Conservation (phyloP, 2,329 filamentous ascomycete species). For the Colletotrichum spaethianum region DNA sequence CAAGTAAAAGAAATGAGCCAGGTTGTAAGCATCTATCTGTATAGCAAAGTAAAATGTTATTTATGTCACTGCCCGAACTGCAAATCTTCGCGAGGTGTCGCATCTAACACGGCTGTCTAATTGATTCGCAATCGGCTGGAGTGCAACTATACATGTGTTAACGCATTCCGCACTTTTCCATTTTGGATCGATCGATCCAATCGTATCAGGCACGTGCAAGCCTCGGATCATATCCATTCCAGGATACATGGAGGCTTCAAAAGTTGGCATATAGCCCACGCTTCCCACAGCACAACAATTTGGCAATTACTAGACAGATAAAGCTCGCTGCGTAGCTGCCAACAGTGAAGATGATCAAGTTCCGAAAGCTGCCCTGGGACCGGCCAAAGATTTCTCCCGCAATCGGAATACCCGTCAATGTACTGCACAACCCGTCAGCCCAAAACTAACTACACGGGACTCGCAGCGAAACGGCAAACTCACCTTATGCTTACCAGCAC, state of each 20-base stretch:
- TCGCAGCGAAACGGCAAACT: slow-evolving; percentile 61
- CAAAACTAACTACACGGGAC: slow-evolving; percentile 61
- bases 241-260: not conserved
- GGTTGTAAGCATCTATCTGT: not conserved
- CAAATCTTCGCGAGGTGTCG: too few species aligned
- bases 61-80: too few species aligned
- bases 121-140: too few species aligned
- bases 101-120: too few species aligned
- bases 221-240: not conserved
- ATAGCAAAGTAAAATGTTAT: too few species aligned
- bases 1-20: not conserved
- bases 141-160: not conserved
- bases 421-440: slow-evolving; percentile 13
- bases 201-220: not conserved
- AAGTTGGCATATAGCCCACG: not conserved
- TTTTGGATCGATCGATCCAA: not conserved
- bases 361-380: slow-evolving; percentile 62
- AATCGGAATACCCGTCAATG: slow-evolving; percentile 70
- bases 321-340: slow-evolving; percentile 62
- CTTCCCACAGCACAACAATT: not conserved
- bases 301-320: slow-evolving; percentile 25
- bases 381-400: slow-evolving; percentile 66
- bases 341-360: slow-evolving; percentile 67
- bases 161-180: not conserved
- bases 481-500: slow-evolving; percentile 46